A percentile compares a stretch with the other conserved stretches of the same genome.
Evolutionary conservation across 345 rosid species (phyloP).

Genomic region (Moricandia arvensis): DNA sequence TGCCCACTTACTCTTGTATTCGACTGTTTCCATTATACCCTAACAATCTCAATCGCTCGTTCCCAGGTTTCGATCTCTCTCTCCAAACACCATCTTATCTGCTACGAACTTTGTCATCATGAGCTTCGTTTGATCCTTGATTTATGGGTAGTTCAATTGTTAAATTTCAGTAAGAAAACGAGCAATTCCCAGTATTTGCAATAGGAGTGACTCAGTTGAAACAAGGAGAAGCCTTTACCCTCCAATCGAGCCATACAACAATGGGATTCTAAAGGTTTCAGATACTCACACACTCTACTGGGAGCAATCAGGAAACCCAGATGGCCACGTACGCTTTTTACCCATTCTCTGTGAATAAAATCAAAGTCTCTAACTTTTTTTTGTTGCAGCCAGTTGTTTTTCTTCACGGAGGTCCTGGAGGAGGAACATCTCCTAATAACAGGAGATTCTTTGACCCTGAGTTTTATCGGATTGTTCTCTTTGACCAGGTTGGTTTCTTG

Average conservation of each 20-base stretch:
- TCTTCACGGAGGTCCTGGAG: constrained; percentile 99
- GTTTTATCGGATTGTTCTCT: constrained; percentile 73
- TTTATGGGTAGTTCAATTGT: neutral
- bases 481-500: constrained; percentile 68
- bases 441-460: constrained; percentile 85
- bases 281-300: constrained; percentile 70
- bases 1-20: neutral
- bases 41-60: neutral
- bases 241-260: constrained; percentile 61
- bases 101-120: neutral
- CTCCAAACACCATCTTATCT: neutral
- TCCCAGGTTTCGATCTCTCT: neutral
- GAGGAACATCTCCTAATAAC: constrained; percentile 78
- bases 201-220: constrained; percentile 46
- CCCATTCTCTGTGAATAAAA: neutral
- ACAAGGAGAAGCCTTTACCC: constrained; percentile 55
- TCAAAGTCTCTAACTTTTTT: constrained; percentile 3
- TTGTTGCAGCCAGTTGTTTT: constrained; percentile 83
- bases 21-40: neutral
- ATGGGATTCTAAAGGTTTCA: constrained; percentile 77
- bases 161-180: neutral
- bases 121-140: neutral
- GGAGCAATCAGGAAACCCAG: constrained; percentile 94
- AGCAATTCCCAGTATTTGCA: neutral
- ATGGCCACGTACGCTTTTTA: constrained; percentile 63